Conservation (phyloP, 345 rosid species). For the Litchi chinensis region DNA sequence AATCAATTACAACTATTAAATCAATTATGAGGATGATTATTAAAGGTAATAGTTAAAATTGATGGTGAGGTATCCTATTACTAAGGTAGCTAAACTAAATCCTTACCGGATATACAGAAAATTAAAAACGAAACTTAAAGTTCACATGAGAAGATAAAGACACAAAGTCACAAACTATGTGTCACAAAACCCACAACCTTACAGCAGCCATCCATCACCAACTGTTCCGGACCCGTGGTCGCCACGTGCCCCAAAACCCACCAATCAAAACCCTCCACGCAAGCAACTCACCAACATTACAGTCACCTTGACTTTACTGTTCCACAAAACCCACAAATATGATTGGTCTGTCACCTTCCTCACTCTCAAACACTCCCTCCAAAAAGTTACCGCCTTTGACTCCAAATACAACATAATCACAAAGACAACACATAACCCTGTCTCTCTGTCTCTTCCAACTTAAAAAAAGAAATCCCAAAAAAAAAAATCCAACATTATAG, state of each 20-base stretch:
- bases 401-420: not conserved
- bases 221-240: constrained; percentile 14
- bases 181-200: no score
- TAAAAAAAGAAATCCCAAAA: not conserved
- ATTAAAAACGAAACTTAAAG: no score
- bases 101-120: no score
- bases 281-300: not conserved
- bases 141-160: no score
- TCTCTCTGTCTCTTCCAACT: not conserved
- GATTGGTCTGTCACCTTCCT: not conserved
- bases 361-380: not conserved
- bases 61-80: no score
- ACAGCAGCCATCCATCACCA: no score
- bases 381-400: not conserved
- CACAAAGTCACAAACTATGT: no score
- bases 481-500: not conserved
- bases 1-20: no score
- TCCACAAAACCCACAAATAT: not conserved
- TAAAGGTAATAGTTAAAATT: no score
- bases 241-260: constrained; percentile 16
- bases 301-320: not conserved
- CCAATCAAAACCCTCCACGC: not conserved
- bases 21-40: no score
- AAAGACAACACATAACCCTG: not conserved
- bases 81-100: no score